Evolutionary conservation across 768 basidiomycete genomes (phyloP).

Genomic region (Psilocybe azurescens): DNA sequence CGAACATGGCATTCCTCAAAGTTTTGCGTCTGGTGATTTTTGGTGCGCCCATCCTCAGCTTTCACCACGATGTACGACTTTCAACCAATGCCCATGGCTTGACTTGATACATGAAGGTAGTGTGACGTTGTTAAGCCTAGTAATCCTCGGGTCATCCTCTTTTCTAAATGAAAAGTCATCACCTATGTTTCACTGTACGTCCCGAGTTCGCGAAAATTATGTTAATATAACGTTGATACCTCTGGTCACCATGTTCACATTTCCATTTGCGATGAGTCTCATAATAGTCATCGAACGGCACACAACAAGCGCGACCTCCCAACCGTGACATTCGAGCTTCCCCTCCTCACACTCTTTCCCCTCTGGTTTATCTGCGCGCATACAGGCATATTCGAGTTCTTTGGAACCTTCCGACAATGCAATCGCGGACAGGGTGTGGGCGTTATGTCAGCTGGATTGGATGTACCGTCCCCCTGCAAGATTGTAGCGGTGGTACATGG

Average conservation of each 20-base stretch:
- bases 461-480: conserved; percentile 13
- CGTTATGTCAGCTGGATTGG: conserved; percentile 1
- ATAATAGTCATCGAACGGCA: neutral
- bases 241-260: conserved; percentile 11
- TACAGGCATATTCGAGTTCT: conserved; percentile 11
- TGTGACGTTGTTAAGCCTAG: conserved; percentile 5
- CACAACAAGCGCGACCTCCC: neutral
- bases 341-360: conserved; percentile 6
- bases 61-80: neutral
- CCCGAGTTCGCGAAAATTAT: neutral
- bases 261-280: conserved; percentile 14
- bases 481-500: conserved; percentile 14
- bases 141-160: conserved; percentile 6
- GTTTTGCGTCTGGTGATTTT: conserved; percentile 4
- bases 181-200: conserved; percentile 12
- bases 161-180: conserved; percentile 7
- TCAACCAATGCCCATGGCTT: neutral
- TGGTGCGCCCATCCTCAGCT: neutral
- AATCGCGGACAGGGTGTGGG: conserved; percentile 4
- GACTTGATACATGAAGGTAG: neutral
- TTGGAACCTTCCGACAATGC: conserved; percentile 14
- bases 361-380: conserved; percentile 16
- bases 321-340: conserved; percentile 2
- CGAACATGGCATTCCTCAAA: conserved; percentile 5
- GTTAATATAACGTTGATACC: neutral